Evolutionary conservation across 192 early-diverging fungal species (phyloP).

Genomic region (Entophlyctis luteolus): DNA sequence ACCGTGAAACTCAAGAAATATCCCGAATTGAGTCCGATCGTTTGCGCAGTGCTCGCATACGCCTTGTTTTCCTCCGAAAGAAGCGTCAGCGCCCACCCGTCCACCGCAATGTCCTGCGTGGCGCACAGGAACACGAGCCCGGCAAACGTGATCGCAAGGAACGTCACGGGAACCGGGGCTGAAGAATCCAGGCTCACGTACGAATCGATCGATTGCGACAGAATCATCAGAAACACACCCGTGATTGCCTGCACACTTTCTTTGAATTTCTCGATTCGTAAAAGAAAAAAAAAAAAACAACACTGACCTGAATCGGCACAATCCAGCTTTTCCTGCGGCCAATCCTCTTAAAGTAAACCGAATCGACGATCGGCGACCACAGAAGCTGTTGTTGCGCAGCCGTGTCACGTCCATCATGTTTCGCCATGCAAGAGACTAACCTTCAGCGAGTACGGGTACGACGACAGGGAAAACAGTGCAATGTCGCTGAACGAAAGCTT

Average conservation of each 20-base stretch:
- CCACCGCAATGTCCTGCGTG: constrained; percentile 80
- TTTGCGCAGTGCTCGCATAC: constrained; percentile 91
- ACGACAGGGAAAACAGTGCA: constrained; percentile 88
- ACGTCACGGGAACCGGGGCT: constrained; percentile 56
- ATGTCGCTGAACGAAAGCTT: constrained; percentile 89
- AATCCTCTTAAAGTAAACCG: constrained; percentile 72
- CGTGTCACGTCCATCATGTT: background rate
- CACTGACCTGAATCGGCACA: constrained; percentile 82
- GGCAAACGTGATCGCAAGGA: constrained; percentile 75
- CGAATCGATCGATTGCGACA: constrained; percentile 73
- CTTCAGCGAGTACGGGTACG: constrained; percentile 97
- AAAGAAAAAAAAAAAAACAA: background rate
- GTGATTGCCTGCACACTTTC: constrained; percentile 51
- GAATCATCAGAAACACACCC: constrained; percentile 71
- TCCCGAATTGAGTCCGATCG: constrained; percentile 92
- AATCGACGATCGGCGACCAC: constrained; percentile 97
- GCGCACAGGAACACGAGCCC: constrained; percentile 88
- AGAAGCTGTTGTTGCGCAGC: constrained; percentile 51
- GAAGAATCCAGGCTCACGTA: constrained; percentile 54
- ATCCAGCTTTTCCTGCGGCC: constrained; percentile 98
- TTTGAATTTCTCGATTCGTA: background rate
- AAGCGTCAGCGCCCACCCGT: constrained; percentile 90
- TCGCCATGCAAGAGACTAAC: background rate
- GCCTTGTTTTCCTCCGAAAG: constrained; percentile 87
- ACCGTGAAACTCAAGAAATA: constrained; percentile 96